phyloP scores from a whole-genome alignment of 2,329 filamentous ascomycete genomes.

The Tolypocladium nubicola region DNA sequence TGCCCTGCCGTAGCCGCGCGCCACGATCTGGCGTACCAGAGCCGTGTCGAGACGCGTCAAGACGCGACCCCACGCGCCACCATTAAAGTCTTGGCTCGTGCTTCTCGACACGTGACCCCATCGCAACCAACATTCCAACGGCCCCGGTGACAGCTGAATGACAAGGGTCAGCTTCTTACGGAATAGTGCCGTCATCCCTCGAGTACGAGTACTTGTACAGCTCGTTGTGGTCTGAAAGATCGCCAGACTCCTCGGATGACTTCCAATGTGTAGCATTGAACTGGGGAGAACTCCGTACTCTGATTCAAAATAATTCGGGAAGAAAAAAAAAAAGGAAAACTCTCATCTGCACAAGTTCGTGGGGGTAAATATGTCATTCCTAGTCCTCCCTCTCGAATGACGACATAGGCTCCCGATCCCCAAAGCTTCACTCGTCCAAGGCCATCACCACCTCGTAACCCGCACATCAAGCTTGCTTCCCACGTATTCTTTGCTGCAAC shows the following conservation, averaged over 20 bases:
- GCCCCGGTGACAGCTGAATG: neutral
- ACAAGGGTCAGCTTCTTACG: neutral
- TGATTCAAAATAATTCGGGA: too few relatives aligned
- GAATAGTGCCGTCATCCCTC: neutral
- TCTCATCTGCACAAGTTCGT: neutral
- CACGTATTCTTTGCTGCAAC: neutral
- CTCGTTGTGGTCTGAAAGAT: neutral
- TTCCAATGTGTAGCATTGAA: neutral
- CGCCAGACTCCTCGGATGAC: neutral
- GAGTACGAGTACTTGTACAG: neutral
- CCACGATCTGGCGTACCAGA: conserved; percentile 7
- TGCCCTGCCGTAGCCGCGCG: conserved; percentile 1
- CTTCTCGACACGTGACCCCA: conserved; percentile 3
- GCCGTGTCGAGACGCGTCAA: conserved; percentile 15
- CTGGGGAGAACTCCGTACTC: neutral
- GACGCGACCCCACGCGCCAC: conserved; percentile 18
- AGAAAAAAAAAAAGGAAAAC: too few relatives aligned
- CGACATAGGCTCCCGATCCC: neutral
- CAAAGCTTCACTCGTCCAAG: neutral
- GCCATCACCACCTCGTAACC: neutral
- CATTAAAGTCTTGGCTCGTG: conserved; percentile 20
- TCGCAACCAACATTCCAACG: too few relatives aligned
- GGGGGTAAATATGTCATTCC: neutral
- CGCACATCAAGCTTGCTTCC: neutral
- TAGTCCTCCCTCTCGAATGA: neutral